A percentile compares a stretch with the other conserved stretches of the same genome.
These are phyloP conservation scores for Agrostemma githago DNA, from an alignment of 148 eudicot genomes.

Conservation along the genomic window DNA sequence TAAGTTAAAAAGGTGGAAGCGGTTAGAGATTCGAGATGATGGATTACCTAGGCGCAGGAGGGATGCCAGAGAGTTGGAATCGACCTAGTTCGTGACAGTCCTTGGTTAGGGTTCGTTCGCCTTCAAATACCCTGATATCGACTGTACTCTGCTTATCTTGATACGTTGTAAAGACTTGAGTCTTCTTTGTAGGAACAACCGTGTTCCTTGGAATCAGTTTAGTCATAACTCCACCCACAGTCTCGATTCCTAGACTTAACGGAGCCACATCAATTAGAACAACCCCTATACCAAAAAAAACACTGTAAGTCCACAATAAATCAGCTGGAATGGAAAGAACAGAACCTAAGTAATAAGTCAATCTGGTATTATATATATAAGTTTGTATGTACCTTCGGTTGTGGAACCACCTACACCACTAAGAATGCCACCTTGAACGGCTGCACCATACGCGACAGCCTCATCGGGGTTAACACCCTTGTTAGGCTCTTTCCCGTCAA, in stretches of 20 bases:
- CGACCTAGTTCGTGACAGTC: conserved; percentile 50
- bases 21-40: too few relatives aligned
- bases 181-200: conserved; percentile 53
- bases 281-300: conserved; percentile 27
- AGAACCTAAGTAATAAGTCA: too few relatives aligned
- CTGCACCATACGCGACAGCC: conserved; percentile 57
- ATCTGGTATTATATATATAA: background rate
- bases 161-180: conserved; percentile 51
- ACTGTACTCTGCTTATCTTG: conserved; percentile 52
- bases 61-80: conserved; percentile 50
- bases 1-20: too few relatives aligned
- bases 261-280: conserved; percentile 59
- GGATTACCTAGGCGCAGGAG: conserved; percentile 64
- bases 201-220: conserved; percentile 57
- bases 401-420: conserved; percentile 46
- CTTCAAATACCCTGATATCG: conserved; percentile 52
- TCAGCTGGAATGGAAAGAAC: background rate
- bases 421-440: conserved; percentile 49
- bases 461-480: conserved; percentile 53
- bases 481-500: conserved; percentile 43
- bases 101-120: conserved; percentile 57
- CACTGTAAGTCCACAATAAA: background rate
- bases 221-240: conserved; percentile 68
- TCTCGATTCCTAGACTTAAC: conserved; percentile 55
- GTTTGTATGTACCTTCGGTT: conserved; percentile 32